phyloP scores from a whole-genome alignment of 169 alveolate genomes.

The Plasmodium adleri region DNA sequence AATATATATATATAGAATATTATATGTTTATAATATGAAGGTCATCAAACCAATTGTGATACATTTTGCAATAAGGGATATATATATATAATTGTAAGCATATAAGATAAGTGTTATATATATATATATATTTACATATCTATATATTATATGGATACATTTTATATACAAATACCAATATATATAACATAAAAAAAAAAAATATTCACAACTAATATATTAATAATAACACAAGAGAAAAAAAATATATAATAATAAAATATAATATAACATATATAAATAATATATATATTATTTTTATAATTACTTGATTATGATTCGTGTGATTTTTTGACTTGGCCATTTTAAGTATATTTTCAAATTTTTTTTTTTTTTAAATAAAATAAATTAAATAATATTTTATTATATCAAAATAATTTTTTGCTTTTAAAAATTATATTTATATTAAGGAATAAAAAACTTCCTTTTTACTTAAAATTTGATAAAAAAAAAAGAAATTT shows the following conservation, averaged over 20 bases:
- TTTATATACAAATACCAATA: background rate
- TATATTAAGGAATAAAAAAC: no score
- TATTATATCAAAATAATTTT: no score
- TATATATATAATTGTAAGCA: no score
- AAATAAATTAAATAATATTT: background rate
- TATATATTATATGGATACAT: no score
- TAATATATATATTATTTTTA: background rate
- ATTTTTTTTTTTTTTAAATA: background rate
- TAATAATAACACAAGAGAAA: background rate
- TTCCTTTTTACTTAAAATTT: no score
- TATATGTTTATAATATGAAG: no score
- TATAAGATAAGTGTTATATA: no score
- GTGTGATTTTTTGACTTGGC: constrained; percentile 91
- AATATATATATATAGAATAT: no score
- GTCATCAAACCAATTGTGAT: no score
- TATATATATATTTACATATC: no score
- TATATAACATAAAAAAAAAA: background rate
- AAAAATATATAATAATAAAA: background rate
- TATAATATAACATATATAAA: background rate
- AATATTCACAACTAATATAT: background rate
- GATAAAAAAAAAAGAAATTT: background rate
- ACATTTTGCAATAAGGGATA: no score
- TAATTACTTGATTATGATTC: constrained; percentile 88
- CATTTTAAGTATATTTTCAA: constrained; percentile 69
- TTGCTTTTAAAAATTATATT: no score